Evolutionary conservation across 306 rosid species (phyloP), one percentile per base, ranked within the genome.

Genomic region (Acacia melanoxylon): DNA sequence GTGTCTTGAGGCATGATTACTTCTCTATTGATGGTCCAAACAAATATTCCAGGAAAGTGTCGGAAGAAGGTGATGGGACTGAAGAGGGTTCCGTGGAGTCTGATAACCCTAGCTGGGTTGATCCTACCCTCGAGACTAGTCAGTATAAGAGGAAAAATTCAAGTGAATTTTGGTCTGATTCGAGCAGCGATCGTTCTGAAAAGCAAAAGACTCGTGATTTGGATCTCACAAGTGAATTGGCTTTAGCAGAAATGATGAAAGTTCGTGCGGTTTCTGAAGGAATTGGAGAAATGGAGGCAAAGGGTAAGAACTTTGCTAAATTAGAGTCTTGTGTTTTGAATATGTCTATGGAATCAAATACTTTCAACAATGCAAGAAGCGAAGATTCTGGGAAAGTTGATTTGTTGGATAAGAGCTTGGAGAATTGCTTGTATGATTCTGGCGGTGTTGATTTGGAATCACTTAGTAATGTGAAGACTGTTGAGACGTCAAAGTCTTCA

Each of bases 41-140:
- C 14, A 83, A 81, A 77, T 46, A 72, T 33, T 75, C 79, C 24
- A 74, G 46, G 81, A 37, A 68, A 25, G 31, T 42, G 22, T 15
- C 79, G 66, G 81, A 6, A 74, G 78, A 45, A 56, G 58, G 40
- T 29, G 86, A 72, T 76, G 42, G 24, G 40, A 82, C 80, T 74
- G 87, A 89, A 25, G 90, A 54, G 69, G 89, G 83, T 37, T 89
- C 92, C 1, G 84, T 84, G 58, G 89, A 88, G 72, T 91, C 93
- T 11, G 91, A 89, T 54, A 91, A 89, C 76, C 95, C 95, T 44
- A 86, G 93, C 62, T 91, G 93, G 95, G 83, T 91, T 61, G 95
- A 91, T 83, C 93, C 93, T 1, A 90, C 86, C 17, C 58, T 71
- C 13, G 75, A 71, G 14, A 71, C 75, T 25, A 45, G n/a, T 24